Evolutionary conservation across 2,329 filamentous ascomycete genomes (phyloP).

Genomic region (Talaromyces sp.): DNA sequence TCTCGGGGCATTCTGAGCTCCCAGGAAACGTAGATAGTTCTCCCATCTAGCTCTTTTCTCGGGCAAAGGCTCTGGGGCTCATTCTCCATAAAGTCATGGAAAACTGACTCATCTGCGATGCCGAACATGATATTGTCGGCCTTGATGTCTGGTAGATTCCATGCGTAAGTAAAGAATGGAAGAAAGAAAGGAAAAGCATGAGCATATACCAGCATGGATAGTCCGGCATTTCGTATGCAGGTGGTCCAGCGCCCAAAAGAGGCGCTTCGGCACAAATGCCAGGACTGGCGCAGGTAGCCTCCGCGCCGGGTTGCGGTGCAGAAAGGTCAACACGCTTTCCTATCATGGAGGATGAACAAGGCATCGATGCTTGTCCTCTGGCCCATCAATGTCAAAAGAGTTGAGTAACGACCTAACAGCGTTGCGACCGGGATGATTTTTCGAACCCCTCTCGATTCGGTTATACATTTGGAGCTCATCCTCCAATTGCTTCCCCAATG

Average conservation of each 20-base stretch:
- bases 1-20: slow-evolving; percentile 23
- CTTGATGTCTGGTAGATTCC: slow-evolving; percentile 34
- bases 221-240: slow-evolving; percentile 43
- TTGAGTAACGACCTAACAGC: no score
- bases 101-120: slow-evolving; percentile 36
- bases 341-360: slow-evolving; percentile 39
- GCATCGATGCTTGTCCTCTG: slow-evolving; percentile 21
- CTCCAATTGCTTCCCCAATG: no score
- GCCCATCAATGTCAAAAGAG: slow-evolving; percentile 2
- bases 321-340: slow-evolving; percentile 37
- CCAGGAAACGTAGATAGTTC: slow-evolving; percentile 41
- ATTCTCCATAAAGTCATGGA: slow-evolving; percentile 34
- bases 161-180: slow-evolving; percentile 11
- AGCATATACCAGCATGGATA: slow-evolving; percentile 40
- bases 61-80: slow-evolving; percentile 38
- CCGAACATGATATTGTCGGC: slow-evolving; percentile 45
- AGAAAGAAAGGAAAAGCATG: neutral
- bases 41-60: slow-evolving; percentile 37
- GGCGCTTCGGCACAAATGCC: slow-evolving; percentile 29
- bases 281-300: slow-evolving; percentile 24
- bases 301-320: slow-evolving; percentile 31
- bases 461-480: no score
- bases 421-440: no score
- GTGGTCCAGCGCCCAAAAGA: slow-evolving; percentile 43
- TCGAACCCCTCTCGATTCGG: no score